A percentile compares a stretch with the other conserved stretches of the same genome.
These are phyloP conservation scores for Ophiostoma perfectum DNA, from an alignment of 2,329 filamentous ascomycete genomes.

Conservation along the genomic window DNA sequence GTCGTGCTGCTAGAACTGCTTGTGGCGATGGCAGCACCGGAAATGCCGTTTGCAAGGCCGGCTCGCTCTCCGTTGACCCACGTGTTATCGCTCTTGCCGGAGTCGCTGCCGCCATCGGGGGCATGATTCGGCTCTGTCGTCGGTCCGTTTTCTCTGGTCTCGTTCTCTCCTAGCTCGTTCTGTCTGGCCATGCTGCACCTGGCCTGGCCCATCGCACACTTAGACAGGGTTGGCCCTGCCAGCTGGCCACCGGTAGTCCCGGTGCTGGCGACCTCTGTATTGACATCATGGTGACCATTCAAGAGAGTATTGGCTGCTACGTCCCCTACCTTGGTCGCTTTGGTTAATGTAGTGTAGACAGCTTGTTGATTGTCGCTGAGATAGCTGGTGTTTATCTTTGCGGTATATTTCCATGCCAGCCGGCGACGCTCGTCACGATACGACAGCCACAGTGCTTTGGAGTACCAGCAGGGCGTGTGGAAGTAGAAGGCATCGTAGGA, in stretches of 20 bases:
- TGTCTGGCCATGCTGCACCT: not conserved
- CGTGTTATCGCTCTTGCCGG: not conserved
- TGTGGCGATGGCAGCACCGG: no score
- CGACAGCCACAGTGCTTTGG: conserved; percentile 8
- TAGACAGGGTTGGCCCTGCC: no score
- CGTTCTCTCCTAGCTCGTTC: not conserved
- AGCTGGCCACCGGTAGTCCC: no score
- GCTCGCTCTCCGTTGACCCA: not conserved
- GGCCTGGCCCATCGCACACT: no score
- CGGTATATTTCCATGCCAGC: conserved; percentile 10
- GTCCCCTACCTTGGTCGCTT: not conserved
- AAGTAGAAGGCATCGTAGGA: conserved; percentile 20
- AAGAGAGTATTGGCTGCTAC: not conserved
- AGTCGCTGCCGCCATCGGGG: not conserved
- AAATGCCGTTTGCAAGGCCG: not conserved
- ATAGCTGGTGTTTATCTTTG: not conserved
- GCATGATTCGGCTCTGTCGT: not conserved
- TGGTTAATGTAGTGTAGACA: not conserved
- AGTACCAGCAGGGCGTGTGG: conserved; percentile 19
- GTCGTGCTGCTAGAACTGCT: not conserved
- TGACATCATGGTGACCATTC: not conserved
- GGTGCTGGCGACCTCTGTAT: no score
- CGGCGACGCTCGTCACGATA: conserved; percentile 17
- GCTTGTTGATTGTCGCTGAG: not conserved
- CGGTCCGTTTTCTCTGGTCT: not conserved